Evolutionary conservation across 805 yeast genomes (phyloP), one percentile per base, ranked within the genome.

Genomic region (Candida dendrica): DNA sequence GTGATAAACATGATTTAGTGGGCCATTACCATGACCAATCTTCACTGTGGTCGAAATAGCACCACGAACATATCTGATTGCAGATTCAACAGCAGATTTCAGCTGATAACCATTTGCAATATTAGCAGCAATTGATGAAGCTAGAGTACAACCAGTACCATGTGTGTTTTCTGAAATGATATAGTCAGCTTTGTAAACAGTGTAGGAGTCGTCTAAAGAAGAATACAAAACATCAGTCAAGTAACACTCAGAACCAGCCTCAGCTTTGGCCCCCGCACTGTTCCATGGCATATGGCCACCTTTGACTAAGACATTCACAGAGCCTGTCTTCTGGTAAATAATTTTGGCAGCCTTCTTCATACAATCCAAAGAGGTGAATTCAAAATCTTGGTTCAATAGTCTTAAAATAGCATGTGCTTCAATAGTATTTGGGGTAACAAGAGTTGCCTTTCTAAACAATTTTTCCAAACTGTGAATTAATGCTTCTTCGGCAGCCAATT

Each of bases 121-220:
- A 50, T 84, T 77, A 2, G 93, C 79, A 0, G 93, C 81, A 47
- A 89, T 81, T 0, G 95, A 72, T 1, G 95, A 80, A 0, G 95
- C 79, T 39, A 89, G 66, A 0, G 96, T 84, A 61, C 96, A 89
- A 1, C 96, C 96, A 3, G 96, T 86, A 11, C 96, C 96, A 59
- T 89, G 96, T 1, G 86, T 78, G 53, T 81, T 75, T 2, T 61
- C 59, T 0, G 88, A 66, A 6, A 63, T 52, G 3, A 71, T 55
- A 42, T 55, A 71, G 1, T 58, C 61, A 16, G 82, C 79, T 40
- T 66, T 69, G 54, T 69, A 79, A 1, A 77, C 51, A 0, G 71
- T 64, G 37, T 63, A 57, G 2, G 52, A 47, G 13, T 65, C 64
- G 2, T 52, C 49, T 1, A 52, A 41, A 6, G 75, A 64, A 39